phyloP scores from a whole-genome alignment of 1,139 yeast genomes.

The Trichomonascaceae sp. region DNA sequence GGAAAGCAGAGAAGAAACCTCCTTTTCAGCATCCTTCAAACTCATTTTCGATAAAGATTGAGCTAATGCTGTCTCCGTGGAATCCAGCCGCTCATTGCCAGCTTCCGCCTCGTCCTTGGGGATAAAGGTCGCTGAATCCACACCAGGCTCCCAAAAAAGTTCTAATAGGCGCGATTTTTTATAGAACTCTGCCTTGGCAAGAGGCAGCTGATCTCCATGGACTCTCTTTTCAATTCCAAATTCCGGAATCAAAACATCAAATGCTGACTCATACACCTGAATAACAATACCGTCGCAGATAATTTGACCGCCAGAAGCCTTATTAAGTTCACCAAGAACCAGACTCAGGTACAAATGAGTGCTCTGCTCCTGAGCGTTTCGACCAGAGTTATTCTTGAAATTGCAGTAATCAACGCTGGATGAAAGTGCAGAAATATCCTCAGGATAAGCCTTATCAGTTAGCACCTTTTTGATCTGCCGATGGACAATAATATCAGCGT shows the following conservation, averaged over 20 bases:
- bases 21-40: background rate
- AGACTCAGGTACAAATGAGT: slow-evolving; percentile 81
- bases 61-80: slow-evolving; percentile 7
- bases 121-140: slow-evolving; percentile 83
- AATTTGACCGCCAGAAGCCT: slow-evolving; percentile 64
- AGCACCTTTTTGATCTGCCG: slow-evolving; percentile 76
- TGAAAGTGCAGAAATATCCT: slow-evolving; percentile 67
- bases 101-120: slow-evolving; percentile 71
- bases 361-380: slow-evolving; percentile 90
- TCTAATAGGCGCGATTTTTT: slow-evolving; percentile 63
- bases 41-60: slow-evolving; percentile 2
- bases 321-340: slow-evolving; percentile 73
- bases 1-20: slow-evolving; percentile 5
- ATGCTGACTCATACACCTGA: slow-evolving; percentile 93
- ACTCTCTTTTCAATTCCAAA: slow-evolving; percentile 96
- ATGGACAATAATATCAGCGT: slow-evolving; percentile 88
- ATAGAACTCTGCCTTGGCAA: slow-evolving; percentile 88
- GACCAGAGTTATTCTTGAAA: slow-evolving; percentile 92
- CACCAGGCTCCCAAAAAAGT: slow-evolving; percentile 85
- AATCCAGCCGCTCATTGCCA: slow-evolving; percentile 1
- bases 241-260: slow-evolving; percentile 90
- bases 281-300: slow-evolving; percentile 81
- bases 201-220: slow-evolving; percentile 94
- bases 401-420: slow-evolving; percentile 88
- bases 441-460: slow-evolving; percentile 34